Base-by-base conservation (phyloP, 2,329 filamentous ascomycete genomes). In the Aspergillus sp. region DNA sequence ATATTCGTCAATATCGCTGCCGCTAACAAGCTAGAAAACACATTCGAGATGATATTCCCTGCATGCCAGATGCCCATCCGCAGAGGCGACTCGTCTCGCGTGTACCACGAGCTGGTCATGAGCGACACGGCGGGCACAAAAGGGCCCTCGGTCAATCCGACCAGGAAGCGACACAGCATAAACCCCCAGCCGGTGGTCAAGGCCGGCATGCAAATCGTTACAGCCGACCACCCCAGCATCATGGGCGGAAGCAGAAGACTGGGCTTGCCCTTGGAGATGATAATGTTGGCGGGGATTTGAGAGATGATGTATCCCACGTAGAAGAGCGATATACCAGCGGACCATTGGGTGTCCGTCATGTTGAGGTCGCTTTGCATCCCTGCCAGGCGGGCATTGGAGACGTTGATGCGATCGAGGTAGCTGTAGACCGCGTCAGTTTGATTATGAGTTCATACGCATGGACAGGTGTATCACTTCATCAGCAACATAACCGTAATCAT, bases 251-350 rank as follows among this genome's bases (percentile, higher is more conserved):
- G 41, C 10, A 44, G 30, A 29, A 47, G 41, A 11, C 45, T 44
- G 1, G 45, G 45, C 28, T 47, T 47, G 8, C 45, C 42, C 27
- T 42, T 47, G 5, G 45, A 37, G 42, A 47, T 47, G 11, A 44
- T 8, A 10, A 44, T 42, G 31, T 42, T 47, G 3, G 42, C 45
- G 3, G 42, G 45, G 2, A 47, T 42, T 10, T 47, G 45, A 4
- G 45, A 47, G 13, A 44, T 47, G 27, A 47, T 47, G 13, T 47
- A 47, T 5, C 45, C 45, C 9, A 47, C 45, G 13, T 44, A 47
- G 42, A 47, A 47, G 5, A 47, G 42, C 46, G 42, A 52, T 19
- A 46, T 46, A 3, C 46, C 46, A 0, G 43, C 46, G 6, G 46
- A 48, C 46, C 46, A 48, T 33, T 37, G 37, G 1, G 43, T 46